Evolutionary conservation across 805 yeast genomes (phyloP), one percentile per base, ranked within the genome.

Genomic region (Jamesozyma spencerorum): DNA sequence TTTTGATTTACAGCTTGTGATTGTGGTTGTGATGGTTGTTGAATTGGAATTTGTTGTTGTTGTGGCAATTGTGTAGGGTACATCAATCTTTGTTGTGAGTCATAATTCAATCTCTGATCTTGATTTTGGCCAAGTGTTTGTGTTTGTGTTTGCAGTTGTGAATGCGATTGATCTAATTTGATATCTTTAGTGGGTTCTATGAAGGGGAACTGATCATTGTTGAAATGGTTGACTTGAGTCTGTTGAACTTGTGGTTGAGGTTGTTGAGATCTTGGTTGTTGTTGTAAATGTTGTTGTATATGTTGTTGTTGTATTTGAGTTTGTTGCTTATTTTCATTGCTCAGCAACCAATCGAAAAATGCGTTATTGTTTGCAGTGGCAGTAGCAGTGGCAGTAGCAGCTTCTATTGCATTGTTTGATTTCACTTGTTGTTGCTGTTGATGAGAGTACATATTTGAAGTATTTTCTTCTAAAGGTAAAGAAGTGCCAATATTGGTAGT

Each of bases 221-320:
- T n/a, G n/a, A n/a, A n/a, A n/a, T n/a, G n/a, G n/a, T n/a, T n/a
- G n/a, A n/a, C 6, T 22, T 22, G 26, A 7, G 26, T 22, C 10
- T 22, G 26, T 10, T 6, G 26, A 22, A 22, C 10, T 22, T 6
- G 26, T 22, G 26, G 10, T 22, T 17, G 35, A 8, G 35, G 20
- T 12, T 32, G 35, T 19, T 22, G 18, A 31, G 27, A 37, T 4
- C 15, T 12, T 17, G 31, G 36, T 26, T 24, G 38, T 14, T 17
- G 18, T 12, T 37, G 41, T 31, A 28, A 39, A 15, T 19, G 36
- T 31, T 10, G 41, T 35, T 33, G 18, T 47, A 45, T 27, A 18
- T 34, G 36, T 17, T 20, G 36, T 2, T 14, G 13, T n/a, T 30
- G 35, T n/a, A 19, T 34, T n/a, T 33, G 44, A 15, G 22, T 34